Evolutionary conservation across 768 basidiomycete genomes (phyloP).

Genomic region (Podaxis carcinomalis): DNA sequence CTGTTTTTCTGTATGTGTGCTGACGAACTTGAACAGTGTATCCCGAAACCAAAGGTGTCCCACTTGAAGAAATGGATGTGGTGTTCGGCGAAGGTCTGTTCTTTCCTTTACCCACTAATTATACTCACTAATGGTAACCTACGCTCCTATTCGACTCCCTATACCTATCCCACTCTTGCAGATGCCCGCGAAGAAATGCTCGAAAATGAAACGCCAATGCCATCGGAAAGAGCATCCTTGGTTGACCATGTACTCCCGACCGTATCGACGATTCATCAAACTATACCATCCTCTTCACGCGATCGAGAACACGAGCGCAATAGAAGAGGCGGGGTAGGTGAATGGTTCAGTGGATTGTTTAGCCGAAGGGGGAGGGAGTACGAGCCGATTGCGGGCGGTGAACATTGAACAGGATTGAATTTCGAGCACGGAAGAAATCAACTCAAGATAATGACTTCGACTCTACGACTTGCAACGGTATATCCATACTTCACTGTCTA

Average conservation of each 20-base stretch:
- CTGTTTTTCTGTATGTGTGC: neutral
- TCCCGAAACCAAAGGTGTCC: conserved; percentile 83
- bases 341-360: conserved; percentile 49
- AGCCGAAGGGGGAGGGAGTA: conserved; percentile 35
- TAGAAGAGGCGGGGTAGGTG: neutral
- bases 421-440: neutral
- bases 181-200: conserved; percentile 51
- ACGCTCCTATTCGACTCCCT: no score
- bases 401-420: conserved; percentile 24
- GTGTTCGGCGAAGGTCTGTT: conserved; percentile 82
- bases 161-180: conserved; percentile 2
- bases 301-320: neutral
- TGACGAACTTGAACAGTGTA: conserved; percentile 48
- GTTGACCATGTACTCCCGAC: neutral
- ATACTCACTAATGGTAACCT: neutral
- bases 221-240: conserved; percentile 21
- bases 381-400: conserved; percentile 35
- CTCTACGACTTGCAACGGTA: neutral
- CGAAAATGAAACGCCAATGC: conserved; percentile 59
- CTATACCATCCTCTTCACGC: conserved; percentile 16
- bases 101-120: neutral
- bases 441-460: neutral
- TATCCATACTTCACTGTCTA: neutral
- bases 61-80: conserved; percentile 87
- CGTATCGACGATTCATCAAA: conserved; percentile 25